These are phyloP conservation scores for Mycena maculata DNA, from an alignment of 768 basidiomycete species.

Conservation along the genomic window DNA sequence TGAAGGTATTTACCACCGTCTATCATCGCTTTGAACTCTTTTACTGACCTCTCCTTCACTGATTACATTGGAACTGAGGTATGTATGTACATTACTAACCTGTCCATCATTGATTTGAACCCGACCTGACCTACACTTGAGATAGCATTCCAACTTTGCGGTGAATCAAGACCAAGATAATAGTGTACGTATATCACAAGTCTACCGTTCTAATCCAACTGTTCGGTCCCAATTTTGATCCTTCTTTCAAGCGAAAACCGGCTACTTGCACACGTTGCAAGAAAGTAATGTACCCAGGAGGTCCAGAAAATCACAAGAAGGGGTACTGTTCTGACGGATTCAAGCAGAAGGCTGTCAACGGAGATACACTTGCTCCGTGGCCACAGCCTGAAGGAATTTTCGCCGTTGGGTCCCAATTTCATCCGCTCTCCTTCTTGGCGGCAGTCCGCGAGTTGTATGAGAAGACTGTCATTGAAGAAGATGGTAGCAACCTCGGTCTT, in stretches of 20 bases:
- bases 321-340: conserved; percentile 16
- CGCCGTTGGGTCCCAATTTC: conserved; percentile 5
- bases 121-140: too few species aligned
- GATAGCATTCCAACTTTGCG: too few species aligned
- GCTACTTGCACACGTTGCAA: neutral
- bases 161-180: too few species aligned
- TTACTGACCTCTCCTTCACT: too few species aligned
- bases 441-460: conserved; percentile 9
- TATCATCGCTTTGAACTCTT: too few species aligned
- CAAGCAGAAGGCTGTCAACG: neutral
- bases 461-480: neutral
- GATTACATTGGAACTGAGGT: too few species aligned
- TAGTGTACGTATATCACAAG: too few species aligned
- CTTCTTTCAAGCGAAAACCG: neutral
- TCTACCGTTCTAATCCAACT: too few species aligned
- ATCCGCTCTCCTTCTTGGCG: conserved; percentile 1
- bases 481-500: neutral
- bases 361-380: neutral
- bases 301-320: conserved; percentile 16
- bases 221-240: too few species aligned
- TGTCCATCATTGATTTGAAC: too few species aligned
- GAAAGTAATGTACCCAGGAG: conserved; percentile 17
- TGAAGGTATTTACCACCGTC: too few species aligned
- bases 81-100: too few species aligned
- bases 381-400: conserved; percentile 13